Percentiles rank a stretch among this genome's conserved stretches.
Conservation (phyloP, 2,329 filamentous ascomycete genomes). For the Nothophaeocryptopus gaeumannii region DNA sequence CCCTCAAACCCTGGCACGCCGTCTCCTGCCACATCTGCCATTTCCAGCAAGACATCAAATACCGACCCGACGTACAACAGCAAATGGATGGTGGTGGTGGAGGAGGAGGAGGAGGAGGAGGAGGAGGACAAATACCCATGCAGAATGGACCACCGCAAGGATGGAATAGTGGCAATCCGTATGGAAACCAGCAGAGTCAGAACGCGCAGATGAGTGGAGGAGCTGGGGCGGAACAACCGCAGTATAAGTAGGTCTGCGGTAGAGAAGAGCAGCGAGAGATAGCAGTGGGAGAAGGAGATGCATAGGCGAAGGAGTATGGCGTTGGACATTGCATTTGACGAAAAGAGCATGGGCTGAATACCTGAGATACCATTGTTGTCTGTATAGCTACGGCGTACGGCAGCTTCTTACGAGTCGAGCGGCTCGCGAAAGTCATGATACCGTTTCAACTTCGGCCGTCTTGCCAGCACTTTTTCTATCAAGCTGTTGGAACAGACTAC, state of each 20-base stretch:
- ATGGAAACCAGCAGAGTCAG: conserved; percentile 8
- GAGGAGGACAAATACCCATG: conserved; percentile 31
- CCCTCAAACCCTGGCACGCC: conserved; percentile 54
- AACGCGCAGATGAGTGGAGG: conserved; percentile 14
- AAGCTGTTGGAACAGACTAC: no score
- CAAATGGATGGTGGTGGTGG: conserved; percentile 33
- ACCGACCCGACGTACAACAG: conserved; percentile 38
- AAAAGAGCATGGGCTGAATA: no score
- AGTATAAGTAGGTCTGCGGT: conserved; percentile 8
- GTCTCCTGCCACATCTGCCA: conserved; percentile 73
- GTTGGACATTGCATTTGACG: no score
- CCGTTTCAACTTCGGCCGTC: no score
- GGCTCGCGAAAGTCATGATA: no score
- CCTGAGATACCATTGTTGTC: no score
- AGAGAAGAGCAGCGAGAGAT: neutral
- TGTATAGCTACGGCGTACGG: no score
- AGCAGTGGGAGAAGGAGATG: no score
- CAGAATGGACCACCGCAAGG: conserved; percentile 31
- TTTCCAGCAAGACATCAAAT: conserved; percentile 62
- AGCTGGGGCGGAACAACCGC: conserved; percentile 7
- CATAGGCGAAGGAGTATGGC: no score
- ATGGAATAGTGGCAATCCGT: conserved; percentile 25
- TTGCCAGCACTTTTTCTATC: no score
- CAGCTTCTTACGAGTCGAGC: no score
- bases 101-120: conserved; percentile 18